Evolutionary conservation across 2,329 filamentous ascomycete species (phyloP).

Genomic region (Botrytis fabae): DNA sequence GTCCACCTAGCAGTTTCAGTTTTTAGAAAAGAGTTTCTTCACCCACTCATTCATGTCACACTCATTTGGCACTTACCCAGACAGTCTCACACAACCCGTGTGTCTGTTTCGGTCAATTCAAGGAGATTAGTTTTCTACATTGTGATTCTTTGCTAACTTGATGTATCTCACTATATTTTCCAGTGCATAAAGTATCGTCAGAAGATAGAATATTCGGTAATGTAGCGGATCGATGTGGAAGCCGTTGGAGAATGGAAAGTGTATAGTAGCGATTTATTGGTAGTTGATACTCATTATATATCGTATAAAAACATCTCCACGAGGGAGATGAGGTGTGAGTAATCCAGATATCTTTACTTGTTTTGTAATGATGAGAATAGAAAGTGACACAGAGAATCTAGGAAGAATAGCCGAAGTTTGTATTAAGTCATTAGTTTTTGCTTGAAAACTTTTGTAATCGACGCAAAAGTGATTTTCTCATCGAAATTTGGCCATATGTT

Average conservation of each 20-base stretch:
- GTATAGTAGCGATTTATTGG: background rate
- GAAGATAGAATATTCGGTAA: background rate
- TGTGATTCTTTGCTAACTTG: background rate
- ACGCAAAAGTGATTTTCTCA: background rate
- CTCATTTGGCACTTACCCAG: background rate
- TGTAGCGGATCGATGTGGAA: background rate
- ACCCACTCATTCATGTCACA: rapidly evolving
- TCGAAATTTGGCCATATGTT: background rate
- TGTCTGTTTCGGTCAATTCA: background rate
- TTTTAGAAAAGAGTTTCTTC: background rate
- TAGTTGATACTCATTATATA: background rate
- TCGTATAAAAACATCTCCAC: background rate
- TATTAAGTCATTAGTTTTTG: background rate
- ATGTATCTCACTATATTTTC: background rate
- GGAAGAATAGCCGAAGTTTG: rapidly evolving
- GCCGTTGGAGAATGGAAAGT: background rate
- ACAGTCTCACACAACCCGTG: background rate
- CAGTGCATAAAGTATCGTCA: background rate
- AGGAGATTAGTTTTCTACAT: background rate
- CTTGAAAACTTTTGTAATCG: background rate
- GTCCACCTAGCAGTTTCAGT: background rate
- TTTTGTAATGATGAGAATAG: background rate
- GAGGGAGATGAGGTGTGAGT: background rate
- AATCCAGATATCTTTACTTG: too few species aligned
- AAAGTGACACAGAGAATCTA: background rate